Base-by-base conservation (phyloP, 441 rosid species). In the Gossypium gossypioides region DNA sequence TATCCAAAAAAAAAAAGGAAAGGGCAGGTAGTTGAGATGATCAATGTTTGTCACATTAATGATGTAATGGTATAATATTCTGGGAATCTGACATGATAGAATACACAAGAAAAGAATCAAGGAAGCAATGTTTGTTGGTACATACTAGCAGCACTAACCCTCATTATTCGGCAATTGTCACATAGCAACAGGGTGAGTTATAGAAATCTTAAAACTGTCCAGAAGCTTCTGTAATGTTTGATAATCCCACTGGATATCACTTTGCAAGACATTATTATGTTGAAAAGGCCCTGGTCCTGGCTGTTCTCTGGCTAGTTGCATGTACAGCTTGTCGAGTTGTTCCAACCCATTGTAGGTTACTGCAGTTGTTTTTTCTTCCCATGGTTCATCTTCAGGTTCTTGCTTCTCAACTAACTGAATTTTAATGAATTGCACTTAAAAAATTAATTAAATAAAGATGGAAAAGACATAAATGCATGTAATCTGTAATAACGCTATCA, bases 201-300 rank as follows among this genome's bases (percentile, higher is more conserved):
- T 69, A 81, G 68, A 68, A 91, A 78, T 48, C 97, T 85, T 54
- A 93, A 81, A 82, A 37, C 54, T 79, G 27, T 64, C 72, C 25
- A 93, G 79, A 72, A 93, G 81, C 80, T 81, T 88, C 74, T 81
- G 80, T 52, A 93, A 76, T 3, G 84, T 77, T 78, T 65, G 83
- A 27, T 79, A 83, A 75, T 93, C 92, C 97, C 97, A 91, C 42
- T 75, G 86, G 12, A 88, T 72, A 79, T 93, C 90, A 8, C 66
- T 87, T 73, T 77, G 70, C 71, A 84, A 7, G 7, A 79, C 75
- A 10, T 25, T 48, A 67, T 55, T 73, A 24, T 69, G 18, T 13
- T 32, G 69, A 27, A 19, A 51, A 3, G 71, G 72, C 58, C 54
- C 60, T 29, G 44, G 48, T n/a, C 59, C 71, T 0, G 37, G 52